These are phyloP conservation scores for Pachysandra terminalis DNA, from an alignment of 164 flowering plant genomes.

Conservation along the genomic window DNA sequence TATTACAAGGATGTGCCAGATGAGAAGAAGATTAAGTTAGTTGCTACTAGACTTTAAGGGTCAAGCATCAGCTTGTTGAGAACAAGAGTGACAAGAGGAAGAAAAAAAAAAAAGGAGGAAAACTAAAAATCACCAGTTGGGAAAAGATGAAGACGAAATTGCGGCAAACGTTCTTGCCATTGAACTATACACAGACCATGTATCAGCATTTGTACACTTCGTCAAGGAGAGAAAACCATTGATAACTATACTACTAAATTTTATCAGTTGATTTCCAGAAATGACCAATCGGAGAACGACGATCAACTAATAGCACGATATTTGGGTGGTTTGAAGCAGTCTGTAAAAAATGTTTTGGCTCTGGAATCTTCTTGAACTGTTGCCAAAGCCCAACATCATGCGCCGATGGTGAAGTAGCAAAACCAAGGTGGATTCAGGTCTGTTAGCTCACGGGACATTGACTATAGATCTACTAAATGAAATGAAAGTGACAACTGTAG, in stretches of 20 bases:
- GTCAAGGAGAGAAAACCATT: background rate
- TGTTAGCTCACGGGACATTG: too few relatives aligned
- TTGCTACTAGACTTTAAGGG: background rate
- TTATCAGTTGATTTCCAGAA: background rate
- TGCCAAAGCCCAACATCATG: too few relatives aligned
- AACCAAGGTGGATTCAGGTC: too few relatives aligned
- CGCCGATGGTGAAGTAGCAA: too few relatives aligned
- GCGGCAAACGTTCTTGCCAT: background rate
- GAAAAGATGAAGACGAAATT: slow-evolving; percentile 5
- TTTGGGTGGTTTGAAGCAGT: background rate
- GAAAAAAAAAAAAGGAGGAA: background rate
- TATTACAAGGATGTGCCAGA: too few relatives aligned
- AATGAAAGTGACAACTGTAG: too few relatives aligned
- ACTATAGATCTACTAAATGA: too few relatives aligned
- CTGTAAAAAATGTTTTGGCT: background rate
- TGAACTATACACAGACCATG: background rate
- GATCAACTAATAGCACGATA: background rate
- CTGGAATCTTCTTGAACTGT: background rate
- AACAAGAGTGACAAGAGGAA: background rate
- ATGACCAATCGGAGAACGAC: background rate
- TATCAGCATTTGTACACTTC: background rate
- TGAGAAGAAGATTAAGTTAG: background rate
- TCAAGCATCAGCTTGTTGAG: background rate
- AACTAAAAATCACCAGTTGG: background rate
- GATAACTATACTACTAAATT: background rate